Evolutionary conservation across 2,329 filamentous ascomycete genomes (phyloP).

Genomic region (Fusarium floridanum): DNA sequence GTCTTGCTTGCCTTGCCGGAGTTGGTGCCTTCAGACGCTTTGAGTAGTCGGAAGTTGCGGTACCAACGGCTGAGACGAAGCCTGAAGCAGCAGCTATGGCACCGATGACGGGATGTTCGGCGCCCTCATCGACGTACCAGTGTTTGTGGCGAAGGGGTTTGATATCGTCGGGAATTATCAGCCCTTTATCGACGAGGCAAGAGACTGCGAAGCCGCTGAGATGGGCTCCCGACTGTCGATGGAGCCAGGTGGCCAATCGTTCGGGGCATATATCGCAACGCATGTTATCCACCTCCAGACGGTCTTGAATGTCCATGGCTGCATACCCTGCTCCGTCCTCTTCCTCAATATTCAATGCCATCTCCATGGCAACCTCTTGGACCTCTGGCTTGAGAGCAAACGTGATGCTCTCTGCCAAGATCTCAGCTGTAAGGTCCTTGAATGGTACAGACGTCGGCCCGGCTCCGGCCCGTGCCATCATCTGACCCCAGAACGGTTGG

Average conservation of each 20-base stretch:
- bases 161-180: slow-evolving; percentile 68
- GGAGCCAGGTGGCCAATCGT: slow-evolving; percentile 71
- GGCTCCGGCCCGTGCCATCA: slow-evolving; percentile 71
- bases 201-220: slow-evolving; percentile 73
- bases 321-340: slow-evolving; percentile 68
- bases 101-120: slow-evolving; percentile 73
- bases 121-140: slow-evolving; percentile 75
- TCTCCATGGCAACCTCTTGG: slow-evolving; percentile 51
- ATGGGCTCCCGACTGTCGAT: slow-evolving; percentile 66
- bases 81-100: slow-evolving; percentile 72
- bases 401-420: slow-evolving; percentile 65
- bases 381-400: slow-evolving; percentile 65
- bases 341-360: slow-evolving; percentile 65
- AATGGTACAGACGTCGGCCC: slow-evolving; percentile 70
- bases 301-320: slow-evolving; percentile 66
- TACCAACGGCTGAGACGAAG: slow-evolving; percentile 72
- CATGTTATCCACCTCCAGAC: slow-evolving; percentile 65
- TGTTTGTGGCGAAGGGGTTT: slow-evolving; percentile 63
- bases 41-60: slow-evolving; percentile 37
- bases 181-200: slow-evolving; percentile 66
- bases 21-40: slow-evolving; percentile 25
- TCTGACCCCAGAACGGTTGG: slow-evolving; percentile 76
- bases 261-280: slow-evolving; percentile 70
- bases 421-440: slow-evolving; percentile 69
- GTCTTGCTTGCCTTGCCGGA: neutral